Conservation (phyloP, 805 yeast genomes). For the Yarrowia bubula region DNA sequence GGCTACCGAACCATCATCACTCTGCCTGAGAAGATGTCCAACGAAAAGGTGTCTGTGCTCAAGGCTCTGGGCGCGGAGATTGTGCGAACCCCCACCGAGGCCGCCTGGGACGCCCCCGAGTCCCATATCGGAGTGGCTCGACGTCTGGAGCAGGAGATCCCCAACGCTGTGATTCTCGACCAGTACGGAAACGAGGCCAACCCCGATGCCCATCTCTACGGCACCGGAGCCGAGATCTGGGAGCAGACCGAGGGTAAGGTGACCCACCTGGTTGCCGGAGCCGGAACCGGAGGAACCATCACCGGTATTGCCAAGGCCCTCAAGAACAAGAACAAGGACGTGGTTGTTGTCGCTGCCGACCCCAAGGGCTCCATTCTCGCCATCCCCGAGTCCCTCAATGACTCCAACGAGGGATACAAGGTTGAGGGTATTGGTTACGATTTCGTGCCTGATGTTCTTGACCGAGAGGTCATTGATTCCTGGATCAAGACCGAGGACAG, state of each 20-base stretch:
- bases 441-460: slow-evolving; percentile 77
- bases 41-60: slow-evolving; percentile 82
- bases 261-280: slow-evolving; percentile 80
- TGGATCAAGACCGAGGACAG: slow-evolving; percentile 88
- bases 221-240: slow-evolving; percentile 85
- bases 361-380: slow-evolving; percentile 86
- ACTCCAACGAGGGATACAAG: slow-evolving; percentile 55
- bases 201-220: slow-evolving; percentile 79
- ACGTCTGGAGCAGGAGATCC: slow-evolving; percentile 76
- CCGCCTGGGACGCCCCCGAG: slow-evolving; percentile 91
- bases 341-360: slow-evolving; percentile 75
- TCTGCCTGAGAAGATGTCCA: slow-evolving; percentile 88
- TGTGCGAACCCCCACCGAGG: slow-evolving; percentile 87
- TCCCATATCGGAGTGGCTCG: slow-evolving; percentile 86
- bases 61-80: slow-evolving; percentile 90
- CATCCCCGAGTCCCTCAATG: slow-evolving; percentile 68
- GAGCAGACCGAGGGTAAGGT: slow-evolving; percentile 71
- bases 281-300: slow-evolving; percentile 93
- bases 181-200: slow-evolving; percentile 77
- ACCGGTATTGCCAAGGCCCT: slow-evolving; percentile 75
- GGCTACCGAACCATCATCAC: slow-evolving; percentile 87
- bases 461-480: slow-evolving; percentile 61
- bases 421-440: slow-evolving; percentile 93
- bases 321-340: slow-evolving; percentile 63
- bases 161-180: slow-evolving; percentile 79